Evolutionary conservation across 345 rosid genomes (phyloP), one percentile per base, ranked within the genome.

Genomic region (Erucastrum elatum): DNA sequence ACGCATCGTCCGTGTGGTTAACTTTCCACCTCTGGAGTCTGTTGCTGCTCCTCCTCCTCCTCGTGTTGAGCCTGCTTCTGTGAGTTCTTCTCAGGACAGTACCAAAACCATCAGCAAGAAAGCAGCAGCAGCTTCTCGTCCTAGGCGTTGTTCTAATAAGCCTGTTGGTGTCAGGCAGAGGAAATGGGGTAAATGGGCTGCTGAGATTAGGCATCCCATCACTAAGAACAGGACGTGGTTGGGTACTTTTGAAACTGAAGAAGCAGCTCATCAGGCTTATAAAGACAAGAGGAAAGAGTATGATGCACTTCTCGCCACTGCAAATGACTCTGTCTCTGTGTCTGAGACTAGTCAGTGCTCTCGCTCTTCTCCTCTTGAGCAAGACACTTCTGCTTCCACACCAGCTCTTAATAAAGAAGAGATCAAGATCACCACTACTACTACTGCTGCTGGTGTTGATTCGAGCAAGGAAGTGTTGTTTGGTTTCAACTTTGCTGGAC

Each of bases 141-240:
- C 76, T 56, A 66, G 44, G 64, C 25, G 55, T 61, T n/a, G 55
- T 61, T n/a, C 55, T 30, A 80, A 80, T 74, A 81, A 81, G 77
- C 81, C 84, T 66, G 85, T 82, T 59, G 99, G 99, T 49, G 95
- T 96, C 31, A 82, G 99, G 75, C 97, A 87, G 65, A 83, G 99
- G 70, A 96, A 93, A 72, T 96, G 99, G 99, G 99, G 99, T 0
- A 96, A 91, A 66, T 96, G 98, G 98, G 98, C 99, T 11, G 99
- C 99, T 63, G 99, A 96, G 80, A 96, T 96, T 58, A 77, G 97
- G 17, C 87, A 96, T 78, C 97, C 99, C 0, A 41, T 87, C 2
- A 82, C 83, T 39, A 87, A 83, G 26, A 75, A 71, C 31, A 87
- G 99, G 77, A 83, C 80, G 16, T 96, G 99, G 99, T 84, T 96